Evolutionary conservation across 1,284 basidiomycete genomes (phyloP), one percentile per base, ranked within the genome.

Genomic region (Pascua guehoae): DNA sequence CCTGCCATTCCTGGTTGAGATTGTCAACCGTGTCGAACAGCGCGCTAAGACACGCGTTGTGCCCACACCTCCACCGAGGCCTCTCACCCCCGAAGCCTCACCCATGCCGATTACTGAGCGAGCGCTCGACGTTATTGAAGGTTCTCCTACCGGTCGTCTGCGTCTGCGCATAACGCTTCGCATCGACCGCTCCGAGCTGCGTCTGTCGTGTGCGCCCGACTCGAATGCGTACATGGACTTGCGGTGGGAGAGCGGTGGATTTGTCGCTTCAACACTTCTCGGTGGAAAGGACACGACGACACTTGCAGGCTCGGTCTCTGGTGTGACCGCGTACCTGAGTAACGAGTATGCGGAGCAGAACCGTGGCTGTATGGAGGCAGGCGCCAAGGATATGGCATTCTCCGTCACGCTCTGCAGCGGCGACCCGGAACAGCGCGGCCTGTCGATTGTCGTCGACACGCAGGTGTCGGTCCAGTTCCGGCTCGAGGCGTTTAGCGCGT

Each of bases 211-310:
- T 65, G 85, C 86, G 56, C 89, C 90, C 0, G 89, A 92, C 67
- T 90, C 91, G 49, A 91, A 92, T 63, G 91, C 94, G 14, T 82
- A 88, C 43, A 89, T 88, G 16, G 87, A 86, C 2, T 72, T 95
- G 38, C 84, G 89, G 50, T 96, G 92, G 92, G 86, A 93, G 58
- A 93, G 88, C 64, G 92, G 92, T 41, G 91, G 91, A 0, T 92
- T 95, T 67, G 79, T 91, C 41, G 73, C 91, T 41, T 88, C 85
- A 61, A 80, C 89, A 15, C 84, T 86, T 32, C 86, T 89, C 2
- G 86, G 86, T 11, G 84, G 83, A 47, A 82, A 84, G 17, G 83
- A 83, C 42, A 54, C 55, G 41, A 81, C 89, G 17, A 84, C 85
- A 7, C 85, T 93, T 63, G 85, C 87, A 0, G 89, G 88, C 5